Conservation (phyloP, 306 rosid species). For the Gleditsia sinensis region DNA sequence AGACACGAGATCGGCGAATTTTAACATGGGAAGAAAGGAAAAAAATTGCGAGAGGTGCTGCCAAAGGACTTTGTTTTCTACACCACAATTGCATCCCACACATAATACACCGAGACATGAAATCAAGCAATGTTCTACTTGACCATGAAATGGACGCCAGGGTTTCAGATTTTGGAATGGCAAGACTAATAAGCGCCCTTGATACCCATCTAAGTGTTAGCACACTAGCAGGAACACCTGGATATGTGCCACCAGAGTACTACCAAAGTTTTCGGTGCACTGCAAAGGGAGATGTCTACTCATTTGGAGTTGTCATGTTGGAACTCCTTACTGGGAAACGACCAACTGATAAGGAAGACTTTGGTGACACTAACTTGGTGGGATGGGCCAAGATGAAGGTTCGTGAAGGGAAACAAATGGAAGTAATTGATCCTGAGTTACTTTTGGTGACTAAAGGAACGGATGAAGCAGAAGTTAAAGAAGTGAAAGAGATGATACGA, state of each 20-base stretch:
- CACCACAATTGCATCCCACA: constrained; percentile 99
- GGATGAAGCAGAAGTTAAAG: constrained; percentile 80
- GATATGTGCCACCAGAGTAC: constrained; percentile 97
- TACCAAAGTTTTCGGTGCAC: constrained; percentile 98
- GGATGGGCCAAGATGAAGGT: constrained; percentile 96
- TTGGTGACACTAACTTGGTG: constrained; percentile 93
- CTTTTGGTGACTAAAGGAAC: constrained; percentile 63
- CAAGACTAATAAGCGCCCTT: constrained; percentile 94
- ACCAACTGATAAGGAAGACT: constrained; percentile 93
- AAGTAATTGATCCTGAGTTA: constrained; percentile 81
- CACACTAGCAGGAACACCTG: constrained; percentile 97
- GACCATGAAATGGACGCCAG: constrained; percentile 91
- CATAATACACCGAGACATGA: constrained; percentile 97
- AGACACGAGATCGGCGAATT: constrained; percentile 54
- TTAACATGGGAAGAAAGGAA: constrained; percentile 94
- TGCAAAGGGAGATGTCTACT: constrained; percentile 91
- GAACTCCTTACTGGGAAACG: constrained; percentile 86
- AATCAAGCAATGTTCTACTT: constrained; percentile 90
- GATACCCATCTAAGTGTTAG: constrained; percentile 96
- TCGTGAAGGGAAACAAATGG: constrained; percentile 86
- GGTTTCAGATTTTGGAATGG: constrained; percentile 97
- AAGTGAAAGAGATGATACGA: constrained; percentile 87
- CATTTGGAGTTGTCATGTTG: constrained; percentile 86
- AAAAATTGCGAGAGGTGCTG: constrained; percentile 94
- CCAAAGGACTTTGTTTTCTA: constrained; percentile 89